Conservation (phyloP, 306 rosid species). For the Comarum palustre region DNA sequence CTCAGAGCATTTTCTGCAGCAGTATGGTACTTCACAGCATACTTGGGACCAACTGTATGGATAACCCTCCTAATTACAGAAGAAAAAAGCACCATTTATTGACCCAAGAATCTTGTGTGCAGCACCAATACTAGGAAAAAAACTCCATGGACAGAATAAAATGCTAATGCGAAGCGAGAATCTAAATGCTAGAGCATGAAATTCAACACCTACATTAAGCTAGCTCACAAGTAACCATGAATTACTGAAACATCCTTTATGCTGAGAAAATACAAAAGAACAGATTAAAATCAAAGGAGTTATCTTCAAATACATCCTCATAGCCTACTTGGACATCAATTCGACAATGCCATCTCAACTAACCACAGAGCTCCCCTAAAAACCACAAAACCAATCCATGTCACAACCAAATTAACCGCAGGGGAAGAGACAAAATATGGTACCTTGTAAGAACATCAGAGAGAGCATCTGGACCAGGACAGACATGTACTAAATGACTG, state of each 20-base stretch:
- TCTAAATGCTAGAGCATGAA: background rate
- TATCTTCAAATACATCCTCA: background rate
- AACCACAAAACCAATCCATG: too few species aligned
- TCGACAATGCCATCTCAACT: too few species aligned
- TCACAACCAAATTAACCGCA: too few species aligned
- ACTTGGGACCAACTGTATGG: slow-evolving; percentile 97
- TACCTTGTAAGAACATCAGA: slow-evolving; percentile 43
- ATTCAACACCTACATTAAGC: background rate
- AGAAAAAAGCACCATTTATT: slow-evolving; percentile 13
- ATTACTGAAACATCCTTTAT: background rate
- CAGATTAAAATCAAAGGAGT: slow-evolving; percentile 2
- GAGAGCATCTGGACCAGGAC: slow-evolving; percentile 39
- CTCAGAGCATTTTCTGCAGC: slow-evolving; percentile 98
- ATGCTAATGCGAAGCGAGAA: background rate
- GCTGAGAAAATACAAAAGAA: slow-evolving; percentile 18
- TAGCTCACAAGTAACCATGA: slow-evolving; percentile 11
- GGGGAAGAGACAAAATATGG: background rate
- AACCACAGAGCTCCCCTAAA: too few species aligned
- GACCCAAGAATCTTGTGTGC: background rate
- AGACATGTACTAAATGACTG: slow-evolving; percentile 40
- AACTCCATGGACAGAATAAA: background rate
- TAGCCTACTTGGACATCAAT: too few species aligned
- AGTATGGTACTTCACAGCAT: slow-evolving; percentile 92
- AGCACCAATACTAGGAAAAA: background rate
- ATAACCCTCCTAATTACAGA: slow-evolving; percentile 67